Conservation (phyloP, 805 yeast genomes). For the Wickerhamomyces xylosicus region DNA sequence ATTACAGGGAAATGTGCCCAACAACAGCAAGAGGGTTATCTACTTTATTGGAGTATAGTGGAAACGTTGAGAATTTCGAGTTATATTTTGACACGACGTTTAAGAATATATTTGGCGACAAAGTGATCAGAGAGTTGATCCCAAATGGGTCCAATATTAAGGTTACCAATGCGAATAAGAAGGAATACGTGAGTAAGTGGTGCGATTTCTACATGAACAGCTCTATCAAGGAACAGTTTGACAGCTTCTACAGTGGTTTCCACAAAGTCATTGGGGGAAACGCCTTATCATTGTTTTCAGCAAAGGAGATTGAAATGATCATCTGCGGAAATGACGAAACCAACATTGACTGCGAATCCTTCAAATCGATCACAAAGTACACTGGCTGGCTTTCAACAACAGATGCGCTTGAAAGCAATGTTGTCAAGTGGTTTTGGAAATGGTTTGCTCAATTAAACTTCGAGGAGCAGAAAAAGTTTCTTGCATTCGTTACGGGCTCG, state of each 20-base stretch:
- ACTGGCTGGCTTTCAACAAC: conserved; percentile 43
- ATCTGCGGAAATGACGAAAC: conserved; percentile 66
- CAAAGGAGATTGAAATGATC: conserved; percentile 72
- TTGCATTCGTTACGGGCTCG: conserved; percentile 80
- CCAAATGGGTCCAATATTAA: conserved; percentile 41
- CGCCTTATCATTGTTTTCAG: conserved; percentile 68
- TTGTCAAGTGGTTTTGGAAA: conserved; percentile 85
- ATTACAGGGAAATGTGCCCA: conserved; percentile 63
- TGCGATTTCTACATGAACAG: conserved; percentile 49
- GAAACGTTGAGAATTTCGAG: conserved; percentile 38
- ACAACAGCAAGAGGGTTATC: conserved; percentile 43
- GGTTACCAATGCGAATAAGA: conserved; percentile 53
- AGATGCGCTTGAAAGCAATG: conserved; percentile 25
- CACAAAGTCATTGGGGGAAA: conserved; percentile 68
- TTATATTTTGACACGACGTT: conserved; percentile 55
- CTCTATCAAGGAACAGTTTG: conserved; percentile 41
- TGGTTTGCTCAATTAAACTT: conserved; percentile 38
- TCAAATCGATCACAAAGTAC: conserved; percentile 68
- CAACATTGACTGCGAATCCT: conserved; percentile 52
- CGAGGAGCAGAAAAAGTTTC: conserved; percentile 46
- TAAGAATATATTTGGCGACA: conserved; percentile 34
- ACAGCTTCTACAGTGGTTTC: conserved; percentile 62
- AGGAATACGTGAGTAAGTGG: conserved; percentile 53
- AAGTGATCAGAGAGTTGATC: conserved; percentile 39
- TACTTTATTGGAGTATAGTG: conserved; percentile 33